phyloP scores from a whole-genome alignment of 257 asterid genomes.

The Paraleonurus japonicus region DNA sequence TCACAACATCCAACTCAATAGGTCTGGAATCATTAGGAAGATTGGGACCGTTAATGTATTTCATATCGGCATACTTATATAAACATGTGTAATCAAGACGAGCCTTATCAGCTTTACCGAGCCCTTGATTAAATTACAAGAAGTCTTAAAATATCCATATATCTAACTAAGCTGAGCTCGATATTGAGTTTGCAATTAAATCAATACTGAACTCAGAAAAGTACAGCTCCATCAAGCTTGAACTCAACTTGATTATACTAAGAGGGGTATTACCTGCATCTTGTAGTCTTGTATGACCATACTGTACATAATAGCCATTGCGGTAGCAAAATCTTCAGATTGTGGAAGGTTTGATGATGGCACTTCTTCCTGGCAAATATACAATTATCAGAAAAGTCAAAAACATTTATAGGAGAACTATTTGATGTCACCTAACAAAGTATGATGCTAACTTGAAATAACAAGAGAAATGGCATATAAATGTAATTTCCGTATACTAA shows the following conservation, averaged over 20 bases:
- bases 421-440: not conserved
- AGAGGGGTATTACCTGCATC: slow-evolving; percentile 67
- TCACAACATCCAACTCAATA: not conserved
- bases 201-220: not conserved
- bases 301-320: slow-evolving; percentile 60
- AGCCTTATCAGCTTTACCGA: not conserved
- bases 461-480: not conserved
- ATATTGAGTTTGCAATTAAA: not conserved
- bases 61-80: not conserved
- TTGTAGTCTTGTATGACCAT: slow-evolving; percentile 74
- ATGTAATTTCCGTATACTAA: not conserved
- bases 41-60: no score
- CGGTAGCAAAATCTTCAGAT: slow-evolving; percentile 52
- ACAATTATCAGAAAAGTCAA: not conserved
- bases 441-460: not conserved
- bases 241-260: not conserved
- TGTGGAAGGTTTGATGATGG: slow-evolving; percentile 28
- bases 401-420: not conserved
- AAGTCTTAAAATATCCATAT: not conserved
- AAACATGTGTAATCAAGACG: not conserved
- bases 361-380: slow-evolving; percentile 37
- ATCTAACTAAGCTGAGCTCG: not conserved
- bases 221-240: not conserved
- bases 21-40: no score
- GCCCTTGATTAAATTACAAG: not conserved